phyloP scores from a whole-genome alignment of 768 basidiomycete genomes.

The Phaffia tasmanica region DNA sequence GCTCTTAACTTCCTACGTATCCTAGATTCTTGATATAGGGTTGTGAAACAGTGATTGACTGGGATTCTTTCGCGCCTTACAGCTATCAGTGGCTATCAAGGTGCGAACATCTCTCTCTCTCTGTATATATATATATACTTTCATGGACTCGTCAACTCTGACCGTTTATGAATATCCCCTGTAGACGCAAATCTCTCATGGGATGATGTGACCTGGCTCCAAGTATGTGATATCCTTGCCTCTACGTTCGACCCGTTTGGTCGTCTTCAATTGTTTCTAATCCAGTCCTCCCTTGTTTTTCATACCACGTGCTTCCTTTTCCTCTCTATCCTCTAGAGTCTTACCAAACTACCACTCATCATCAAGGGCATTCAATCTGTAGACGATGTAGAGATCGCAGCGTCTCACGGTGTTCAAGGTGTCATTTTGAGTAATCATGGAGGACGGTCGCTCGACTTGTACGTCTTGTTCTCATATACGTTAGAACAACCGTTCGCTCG shows the following conservation, averaged over 20 bases:
- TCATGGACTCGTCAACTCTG: too few relatives aligned
- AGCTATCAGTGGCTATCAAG: constrained; percentile 6
- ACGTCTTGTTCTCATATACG: not conserved
- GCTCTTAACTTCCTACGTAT: too few relatives aligned
- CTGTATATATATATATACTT: not conserved
- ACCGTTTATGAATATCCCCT: too few relatives aligned
- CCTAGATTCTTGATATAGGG: too few relatives aligned
- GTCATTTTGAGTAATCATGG: constrained; percentile 34
- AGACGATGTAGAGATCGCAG: constrained; percentile 31
- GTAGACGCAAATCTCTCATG: constrained; percentile 7
- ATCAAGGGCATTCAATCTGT: constrained; percentile 21
- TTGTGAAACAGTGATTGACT: too few relatives aligned
- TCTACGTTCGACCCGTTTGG: not conserved
- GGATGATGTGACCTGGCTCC: constrained; percentile 16
- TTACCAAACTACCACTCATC: constrained; percentile 20
- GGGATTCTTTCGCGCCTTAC: not conserved
- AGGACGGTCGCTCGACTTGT: constrained; percentile 27
- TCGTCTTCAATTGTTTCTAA: not conserved
- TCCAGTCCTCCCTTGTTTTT: not conserved
- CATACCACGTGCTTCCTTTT: not conserved
- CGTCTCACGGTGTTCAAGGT: constrained; percentile 28
- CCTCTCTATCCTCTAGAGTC: not conserved
- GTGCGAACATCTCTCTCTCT: not conserved
- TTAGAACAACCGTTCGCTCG: not conserved
- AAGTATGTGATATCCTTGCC: not conserved